Conservation (phyloP, 257 asterid genomes). For the Coffea canephora region DNA sequence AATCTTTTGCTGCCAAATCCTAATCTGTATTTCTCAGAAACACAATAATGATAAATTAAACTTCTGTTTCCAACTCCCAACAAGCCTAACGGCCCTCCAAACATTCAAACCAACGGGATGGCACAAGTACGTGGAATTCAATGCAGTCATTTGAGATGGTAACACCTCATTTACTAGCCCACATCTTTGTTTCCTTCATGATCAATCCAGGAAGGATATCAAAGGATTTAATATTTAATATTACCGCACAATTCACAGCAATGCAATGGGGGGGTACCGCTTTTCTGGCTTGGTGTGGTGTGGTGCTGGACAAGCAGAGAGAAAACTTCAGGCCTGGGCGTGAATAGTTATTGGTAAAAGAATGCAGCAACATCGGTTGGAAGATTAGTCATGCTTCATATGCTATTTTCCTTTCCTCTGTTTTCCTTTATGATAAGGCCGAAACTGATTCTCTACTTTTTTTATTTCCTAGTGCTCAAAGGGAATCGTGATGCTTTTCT, state of each 20-base stretch:
- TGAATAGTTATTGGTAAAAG: background rate
- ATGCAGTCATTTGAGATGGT: conserved; percentile 18
- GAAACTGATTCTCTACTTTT: too few species aligned
- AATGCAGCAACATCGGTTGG: background rate
- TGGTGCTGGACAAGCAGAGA: background rate
- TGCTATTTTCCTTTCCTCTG: background rate
- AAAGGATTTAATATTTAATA: background rate
- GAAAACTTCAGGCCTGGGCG: background rate
- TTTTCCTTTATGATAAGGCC: too few species aligned
- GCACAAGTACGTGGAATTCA: conserved; percentile 19
- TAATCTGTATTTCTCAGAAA: background rate
- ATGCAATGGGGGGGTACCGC: background rate
- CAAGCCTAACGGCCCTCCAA: conserved; percentile 6
- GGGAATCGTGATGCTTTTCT: too few species aligned
- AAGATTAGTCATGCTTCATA: conserved; percentile 3
- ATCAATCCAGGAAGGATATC: background rate
- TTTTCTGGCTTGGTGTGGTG: background rate
- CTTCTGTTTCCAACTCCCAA: conserved; percentile 32
- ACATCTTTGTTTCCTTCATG: background rate
- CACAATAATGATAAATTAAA: background rate
- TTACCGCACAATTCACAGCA: background rate
- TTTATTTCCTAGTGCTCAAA: too few species aligned
- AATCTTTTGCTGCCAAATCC: background rate
- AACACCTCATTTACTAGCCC: conserved; percentile 21
- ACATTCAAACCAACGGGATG: conserved; percentile 18